Base-by-base conservation (phyloP, 495 filamentous ascomycete species). In the Neurospora sp. region DNA sequence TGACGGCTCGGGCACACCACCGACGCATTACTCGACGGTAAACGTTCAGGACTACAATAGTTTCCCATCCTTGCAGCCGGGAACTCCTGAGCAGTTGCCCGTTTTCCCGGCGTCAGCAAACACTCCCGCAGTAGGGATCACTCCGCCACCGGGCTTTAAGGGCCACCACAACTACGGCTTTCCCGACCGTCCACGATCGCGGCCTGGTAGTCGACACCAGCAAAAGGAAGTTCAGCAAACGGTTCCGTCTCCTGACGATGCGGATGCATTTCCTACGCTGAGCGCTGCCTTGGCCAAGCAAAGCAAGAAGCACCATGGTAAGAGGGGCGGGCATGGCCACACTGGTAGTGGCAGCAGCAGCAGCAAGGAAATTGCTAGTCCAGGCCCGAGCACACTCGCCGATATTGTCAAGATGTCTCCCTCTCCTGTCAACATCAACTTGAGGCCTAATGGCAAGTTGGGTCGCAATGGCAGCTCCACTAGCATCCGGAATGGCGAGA, bases 391-490 rank as follows among this genome's bases (percentile, higher is more conserved):
- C 75, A 96, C 93, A n/a, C 85, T 99, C 40, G 96, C 96, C 5
- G 96, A 98, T 81, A 91, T 98, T 69, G 94, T 98, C 59, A 94
- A 94, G 74, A 95, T 96, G 92, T 91, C 93, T 16, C 93, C 94
- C 18, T 93, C 93, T 42, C 93, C 93, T 69, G 85, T 74, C 71
- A 88, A 73, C 81, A 84, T 76, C 71, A 78, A 79, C 73, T 80
- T 77, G 82, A 85, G 80, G 61, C 83, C 76, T 80, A 89, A 84
- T 42, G 75, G 85, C 75, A 87, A 85, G 76, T 78, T 85, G 41
- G 81, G 80, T 18, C 81, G 85, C 53, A 88, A 87, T 74, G 85
- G 84, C 53, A 88, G 87, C 81, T 82, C 85, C 27, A 87, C 83
- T 2, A 85, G 78, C 74, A 80, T 87, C 31, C 84, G 84, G 18